Conservation (phyloP, 306 rosid species). For the Castanea sativa region DNA sequence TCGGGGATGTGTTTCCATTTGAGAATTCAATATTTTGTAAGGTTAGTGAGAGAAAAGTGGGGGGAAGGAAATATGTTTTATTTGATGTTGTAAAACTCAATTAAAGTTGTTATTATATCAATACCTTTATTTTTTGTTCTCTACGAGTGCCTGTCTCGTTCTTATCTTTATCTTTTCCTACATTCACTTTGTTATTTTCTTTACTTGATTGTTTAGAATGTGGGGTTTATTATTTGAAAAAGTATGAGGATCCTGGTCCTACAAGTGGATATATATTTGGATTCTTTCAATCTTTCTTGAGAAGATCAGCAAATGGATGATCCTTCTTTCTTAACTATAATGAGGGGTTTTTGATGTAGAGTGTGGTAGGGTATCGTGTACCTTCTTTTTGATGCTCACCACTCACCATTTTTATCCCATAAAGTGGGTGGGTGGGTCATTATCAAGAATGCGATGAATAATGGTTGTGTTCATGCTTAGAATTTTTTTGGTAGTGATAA, state of each 20-base stretch:
- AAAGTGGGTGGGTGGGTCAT: constrained; percentile 26
- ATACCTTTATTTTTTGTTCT: constrained; percentile 13
- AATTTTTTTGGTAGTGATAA: constrained; percentile 7
- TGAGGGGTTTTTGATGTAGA: neutral
- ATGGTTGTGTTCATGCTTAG: neutral
- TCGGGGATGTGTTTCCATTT: neutral
- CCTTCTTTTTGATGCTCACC: constrained; percentile 18
- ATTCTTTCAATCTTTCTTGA: neutral
- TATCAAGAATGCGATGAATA: constrained; percentile 13
- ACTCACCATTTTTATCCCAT: neutral
- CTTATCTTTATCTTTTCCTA: neutral
- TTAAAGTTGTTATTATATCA: constrained; percentile 13
- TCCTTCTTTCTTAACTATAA: neutral
- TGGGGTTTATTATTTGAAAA: neutral
- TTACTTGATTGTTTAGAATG: neutral
- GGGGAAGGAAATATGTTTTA: neutral
- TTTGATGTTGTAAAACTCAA: constrained; percentile 13
- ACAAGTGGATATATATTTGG: neutral
- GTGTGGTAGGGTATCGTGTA: neutral
- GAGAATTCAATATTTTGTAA: neutral
- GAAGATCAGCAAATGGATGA: neutral
- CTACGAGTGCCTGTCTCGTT: neutral
- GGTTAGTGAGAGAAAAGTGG: neutral
- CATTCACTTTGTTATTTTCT: neutral
- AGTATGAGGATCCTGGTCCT: neutral